Conservation (phyloP, 2,329 filamentous ascomycete species). For the Waltergamsia citrina region DNA sequence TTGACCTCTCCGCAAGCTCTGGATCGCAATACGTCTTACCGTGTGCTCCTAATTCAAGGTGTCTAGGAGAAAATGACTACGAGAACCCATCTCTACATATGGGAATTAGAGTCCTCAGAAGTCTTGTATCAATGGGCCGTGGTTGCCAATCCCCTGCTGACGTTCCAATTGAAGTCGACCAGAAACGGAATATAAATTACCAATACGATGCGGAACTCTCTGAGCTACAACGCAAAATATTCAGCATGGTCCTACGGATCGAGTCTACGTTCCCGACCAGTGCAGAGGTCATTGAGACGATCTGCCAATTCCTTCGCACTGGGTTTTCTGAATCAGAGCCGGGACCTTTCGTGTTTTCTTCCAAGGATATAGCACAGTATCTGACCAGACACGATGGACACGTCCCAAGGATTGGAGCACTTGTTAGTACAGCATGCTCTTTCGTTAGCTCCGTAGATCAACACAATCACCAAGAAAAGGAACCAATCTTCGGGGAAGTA, state of each 20-base stretch:
- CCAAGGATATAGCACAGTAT: conserved; percentile 56
- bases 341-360: conserved; percentile 69
- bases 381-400: conserved; percentile 47
- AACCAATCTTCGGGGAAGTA: conserved; percentile 38
- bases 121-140: conserved; percentile 60
- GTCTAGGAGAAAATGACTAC: conserved; percentile 18
- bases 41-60: conserved; percentile 13
- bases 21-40: too few relatives aligned
- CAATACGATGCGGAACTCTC: conserved; percentile 10
- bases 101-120: conserved; percentile 50
- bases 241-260: conserved; percentile 35
- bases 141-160: conserved; percentile 63
- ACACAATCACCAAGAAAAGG: conserved; percentile 29
- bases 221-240: conserved; percentile 33
- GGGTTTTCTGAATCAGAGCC: conserved; percentile 68
- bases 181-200: conserved; percentile 18
- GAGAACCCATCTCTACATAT: conserved; percentile 38
- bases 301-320: conserved; percentile 61
- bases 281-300: conserved; percentile 61
- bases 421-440: conserved; percentile 63
- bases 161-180: conserved; percentile 57
- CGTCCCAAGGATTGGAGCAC: conserved; percentile 57
- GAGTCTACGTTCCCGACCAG: conserved; percentile 44
- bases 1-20: too few relatives aligned
- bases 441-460: conserved; percentile 53